Percentiles rank a stretch among this genome's conserved stretches.
phyloP scores from a whole-genome alignment of 2,329 filamentous ascomycete species.

The Epichloe sylvatica region DNA sequence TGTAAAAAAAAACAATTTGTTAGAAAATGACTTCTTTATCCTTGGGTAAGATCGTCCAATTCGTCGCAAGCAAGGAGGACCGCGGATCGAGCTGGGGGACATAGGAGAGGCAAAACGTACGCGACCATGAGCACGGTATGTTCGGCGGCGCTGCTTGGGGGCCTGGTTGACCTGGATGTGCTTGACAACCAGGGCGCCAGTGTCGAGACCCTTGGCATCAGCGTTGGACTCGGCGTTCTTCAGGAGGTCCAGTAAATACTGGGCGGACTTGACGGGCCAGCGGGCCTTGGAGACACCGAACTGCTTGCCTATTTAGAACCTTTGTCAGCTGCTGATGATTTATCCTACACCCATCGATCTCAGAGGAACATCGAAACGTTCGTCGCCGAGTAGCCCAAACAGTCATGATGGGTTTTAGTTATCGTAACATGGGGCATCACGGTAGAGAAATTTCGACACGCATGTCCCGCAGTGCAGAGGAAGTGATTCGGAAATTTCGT shows the following conservation, averaged over 20 bases:
- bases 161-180: constrained; percentile 99
- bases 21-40: constrained; percentile 12
- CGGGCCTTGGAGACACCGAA: constrained; percentile 96
- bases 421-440: background rate
- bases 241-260: constrained; percentile 93
- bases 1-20: background rate
- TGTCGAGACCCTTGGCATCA: constrained; percentile 94
- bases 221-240: constrained; percentile 97
- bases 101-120: constrained; percentile 45
- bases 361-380: background rate
- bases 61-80: background rate
- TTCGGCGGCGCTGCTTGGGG: constrained; percentile 96
- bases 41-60: background rate
- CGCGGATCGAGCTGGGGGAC: background rate
- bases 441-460: background rate
- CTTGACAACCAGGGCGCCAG: constrained; percentile 94
- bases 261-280: constrained; percentile 98
- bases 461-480: background rate
- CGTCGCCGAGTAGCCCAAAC: background rate
- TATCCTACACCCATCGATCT: background rate
- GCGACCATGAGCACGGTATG: constrained; percentile 99
- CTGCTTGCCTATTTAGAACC: constrained; percentile 66
- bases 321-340: constrained; percentile 12
- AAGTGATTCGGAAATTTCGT: background rate
- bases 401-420: background rate